These are phyloP conservation scores for Daldinia decipiens DNA, from an alignment of 495 filamentous ascomycete genomes.

Conservation along the genomic window DNA sequence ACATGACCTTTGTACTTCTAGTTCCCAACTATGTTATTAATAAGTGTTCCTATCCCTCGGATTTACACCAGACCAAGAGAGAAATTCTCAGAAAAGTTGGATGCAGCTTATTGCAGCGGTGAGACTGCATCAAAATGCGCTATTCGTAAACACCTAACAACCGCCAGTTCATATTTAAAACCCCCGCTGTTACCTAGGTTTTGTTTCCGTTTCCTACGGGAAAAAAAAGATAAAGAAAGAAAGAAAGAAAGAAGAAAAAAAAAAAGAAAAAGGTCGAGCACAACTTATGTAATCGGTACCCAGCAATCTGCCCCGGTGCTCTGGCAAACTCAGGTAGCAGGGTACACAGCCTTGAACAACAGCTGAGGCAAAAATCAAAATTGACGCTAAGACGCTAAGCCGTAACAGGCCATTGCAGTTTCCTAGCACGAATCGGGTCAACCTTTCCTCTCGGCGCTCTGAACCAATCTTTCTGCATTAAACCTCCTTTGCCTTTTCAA, in stretches of 20 bases:
- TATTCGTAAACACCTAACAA: conserved; percentile 1
- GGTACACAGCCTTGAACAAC: conserved; percentile 8
- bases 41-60: conserved; percentile 34
- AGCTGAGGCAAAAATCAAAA: conserved; percentile 42
- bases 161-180: background rate
- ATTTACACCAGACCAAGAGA: conserved; percentile 19
- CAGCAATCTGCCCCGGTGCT: background rate
- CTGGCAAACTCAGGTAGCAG: conserved; percentile 1
- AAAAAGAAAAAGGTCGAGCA: background rate
- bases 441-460: conserved; percentile 42
- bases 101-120: conserved; percentile 20
- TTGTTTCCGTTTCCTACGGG: too few relatives aligned
- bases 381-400: conserved; percentile 25
- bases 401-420: conserved; percentile 21
- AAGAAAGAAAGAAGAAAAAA: background rate
- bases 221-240: background rate
- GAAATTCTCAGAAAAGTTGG: conserved; percentile 19
- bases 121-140: background rate
- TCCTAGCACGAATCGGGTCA: conserved; percentile 40
- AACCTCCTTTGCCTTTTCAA: conserved; percentile 46
- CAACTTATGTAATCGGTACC: conserved; percentile 20
- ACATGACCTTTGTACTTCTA: conserved; percentile 30
- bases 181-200: background rate
- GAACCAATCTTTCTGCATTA: conserved; percentile 45
- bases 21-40: conserved; percentile 14